Conservation (phyloP, 768 basidiomycete genomes). For the Phallus indusiatus region DNA sequence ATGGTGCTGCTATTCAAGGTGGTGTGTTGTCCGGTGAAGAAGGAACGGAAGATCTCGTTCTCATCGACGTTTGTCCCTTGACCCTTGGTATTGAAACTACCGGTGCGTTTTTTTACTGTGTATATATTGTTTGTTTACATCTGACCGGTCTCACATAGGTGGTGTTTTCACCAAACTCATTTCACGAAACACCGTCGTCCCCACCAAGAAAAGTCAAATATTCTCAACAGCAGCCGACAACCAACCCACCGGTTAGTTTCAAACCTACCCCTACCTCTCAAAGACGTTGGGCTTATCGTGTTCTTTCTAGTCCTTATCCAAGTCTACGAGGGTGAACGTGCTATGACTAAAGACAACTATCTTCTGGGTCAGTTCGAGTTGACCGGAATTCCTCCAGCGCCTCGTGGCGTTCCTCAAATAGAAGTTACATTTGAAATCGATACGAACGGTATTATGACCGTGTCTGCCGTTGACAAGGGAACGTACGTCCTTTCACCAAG, state of each 20-base stretch:
- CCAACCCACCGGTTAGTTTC: constrained; percentile 17
- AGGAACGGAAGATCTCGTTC: constrained; percentile 32
- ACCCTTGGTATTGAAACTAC: constrained; percentile 48
- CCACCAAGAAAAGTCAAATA: constrained; percentile 41
- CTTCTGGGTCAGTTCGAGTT: constrained; percentile 42
- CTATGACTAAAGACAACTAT: constrained; percentile 45
- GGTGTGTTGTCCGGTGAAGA: constrained; percentile 42
- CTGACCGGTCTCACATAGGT: constrained; percentile 15
- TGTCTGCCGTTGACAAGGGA: constrained; percentile 58
- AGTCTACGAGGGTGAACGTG: constrained; percentile 41
- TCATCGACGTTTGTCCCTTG: constrained; percentile 40
- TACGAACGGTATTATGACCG: constrained; percentile 40
- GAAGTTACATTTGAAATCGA: constrained; percentile 44
- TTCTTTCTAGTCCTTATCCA: constrained; percentile 33
- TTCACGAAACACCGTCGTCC: constrained; percentile 42
- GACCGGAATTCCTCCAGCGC: constrained; percentile 37
- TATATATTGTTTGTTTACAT: constrained; percentile 15
- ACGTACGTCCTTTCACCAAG: constrained; percentile 42
- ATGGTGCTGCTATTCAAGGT: constrained; percentile 43
- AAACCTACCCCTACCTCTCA: background rate
- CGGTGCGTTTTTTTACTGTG: constrained; percentile 17
- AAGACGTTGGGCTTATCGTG: background rate
- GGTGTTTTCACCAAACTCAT: constrained; percentile 44
- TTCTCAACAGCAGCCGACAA: constrained; percentile 24
- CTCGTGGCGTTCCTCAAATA: constrained; percentile 40